A percentile compares a stretch with the other conserved stretches of the same genome.
Conservation (phyloP, 2,329 filamentous ascomycete genomes). For the Alternaria solani region DNA sequence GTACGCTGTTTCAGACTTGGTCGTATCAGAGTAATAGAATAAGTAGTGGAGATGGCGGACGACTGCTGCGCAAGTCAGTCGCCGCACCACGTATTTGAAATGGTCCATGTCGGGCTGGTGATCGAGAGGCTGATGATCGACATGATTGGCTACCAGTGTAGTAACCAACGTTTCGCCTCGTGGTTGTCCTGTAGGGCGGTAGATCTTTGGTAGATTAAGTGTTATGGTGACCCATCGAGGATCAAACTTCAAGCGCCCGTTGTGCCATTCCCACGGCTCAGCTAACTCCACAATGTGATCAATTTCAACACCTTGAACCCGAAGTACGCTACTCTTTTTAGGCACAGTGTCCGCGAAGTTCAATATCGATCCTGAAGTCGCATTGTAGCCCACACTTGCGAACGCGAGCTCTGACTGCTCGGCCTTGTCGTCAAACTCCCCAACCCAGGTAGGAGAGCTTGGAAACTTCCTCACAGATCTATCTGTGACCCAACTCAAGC, state of each 20-base stretch:
- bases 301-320: neutral
- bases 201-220: neutral
- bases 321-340: neutral
- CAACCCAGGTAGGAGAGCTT: neutral
- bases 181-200: neutral
- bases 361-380: neutral
- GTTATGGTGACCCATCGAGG: conserved; percentile 5
- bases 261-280: conserved; percentile 1
- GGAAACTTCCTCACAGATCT: neutral
- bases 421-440: conserved; percentile 4
- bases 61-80: neutral
- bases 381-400: neutral
- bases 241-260: neutral
- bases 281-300: neutral
- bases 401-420: conserved; percentile 6
- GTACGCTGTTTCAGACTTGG: neutral
- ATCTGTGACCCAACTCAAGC: conserved; percentile 5
- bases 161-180: neutral
- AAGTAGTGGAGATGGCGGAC: neutral
- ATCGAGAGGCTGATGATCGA: neutral
- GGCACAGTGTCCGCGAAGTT: neutral
- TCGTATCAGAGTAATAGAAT: neutral
- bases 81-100: neutral
- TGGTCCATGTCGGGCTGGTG: neutral
- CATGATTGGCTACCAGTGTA: conserved; percentile 1